phyloP scores from a whole-genome alignment of 1,284 basidiomycete species.

The Neolentinus lepideus region DNA sequence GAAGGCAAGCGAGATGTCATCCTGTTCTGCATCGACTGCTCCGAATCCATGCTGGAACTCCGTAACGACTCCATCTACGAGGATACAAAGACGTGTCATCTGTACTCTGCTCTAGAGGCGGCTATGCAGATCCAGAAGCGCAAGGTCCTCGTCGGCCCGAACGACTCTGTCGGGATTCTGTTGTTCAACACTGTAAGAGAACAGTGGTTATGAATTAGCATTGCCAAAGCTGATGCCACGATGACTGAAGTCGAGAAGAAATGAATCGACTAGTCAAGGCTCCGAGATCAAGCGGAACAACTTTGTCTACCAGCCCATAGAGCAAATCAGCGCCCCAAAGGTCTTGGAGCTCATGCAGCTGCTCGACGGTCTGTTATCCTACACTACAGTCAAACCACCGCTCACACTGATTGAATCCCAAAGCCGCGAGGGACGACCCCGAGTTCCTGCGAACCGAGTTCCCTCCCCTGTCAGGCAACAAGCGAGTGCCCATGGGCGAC shows the following conservation, averaged over 20 bases:
- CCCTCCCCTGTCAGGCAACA: constrained; percentile 50
- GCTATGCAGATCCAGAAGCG: constrained; percentile 82
- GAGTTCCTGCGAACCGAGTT: constrained; percentile 47
- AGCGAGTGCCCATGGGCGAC: constrained; percentile 67
- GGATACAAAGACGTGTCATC: constrained; percentile 54
- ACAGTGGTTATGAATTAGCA: no score
- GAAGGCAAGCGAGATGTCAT: constrained; percentile 79
- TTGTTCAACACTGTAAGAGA: constrained; percentile 85
- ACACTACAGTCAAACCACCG: neutral
- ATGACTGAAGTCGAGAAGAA: constrained; percentile 34
- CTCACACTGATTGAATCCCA: neutral
- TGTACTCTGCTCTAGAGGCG: constrained; percentile 70
- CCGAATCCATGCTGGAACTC: constrained; percentile 78
- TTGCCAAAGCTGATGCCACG: no score
- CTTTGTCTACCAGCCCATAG: constrained; percentile 71
- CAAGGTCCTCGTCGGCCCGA: constrained; percentile 84
- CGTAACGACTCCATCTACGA: constrained; percentile 57
- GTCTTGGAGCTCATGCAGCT: constrained; percentile 70
- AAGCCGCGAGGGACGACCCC: constrained; percentile 54
- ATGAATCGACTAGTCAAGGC: constrained; percentile 42
- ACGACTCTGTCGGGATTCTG: constrained; percentile 84
- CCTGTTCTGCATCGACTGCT: constrained; percentile 91
- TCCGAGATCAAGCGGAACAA: constrained; percentile 73
- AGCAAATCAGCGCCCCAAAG: constrained; percentile 72
- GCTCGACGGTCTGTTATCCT: constrained; percentile 52